These are phyloP conservation scores for Bipolaris bicolor DNA, from an alignment of 2,329 filamentous ascomycete species.

Conservation along the genomic window DNA sequence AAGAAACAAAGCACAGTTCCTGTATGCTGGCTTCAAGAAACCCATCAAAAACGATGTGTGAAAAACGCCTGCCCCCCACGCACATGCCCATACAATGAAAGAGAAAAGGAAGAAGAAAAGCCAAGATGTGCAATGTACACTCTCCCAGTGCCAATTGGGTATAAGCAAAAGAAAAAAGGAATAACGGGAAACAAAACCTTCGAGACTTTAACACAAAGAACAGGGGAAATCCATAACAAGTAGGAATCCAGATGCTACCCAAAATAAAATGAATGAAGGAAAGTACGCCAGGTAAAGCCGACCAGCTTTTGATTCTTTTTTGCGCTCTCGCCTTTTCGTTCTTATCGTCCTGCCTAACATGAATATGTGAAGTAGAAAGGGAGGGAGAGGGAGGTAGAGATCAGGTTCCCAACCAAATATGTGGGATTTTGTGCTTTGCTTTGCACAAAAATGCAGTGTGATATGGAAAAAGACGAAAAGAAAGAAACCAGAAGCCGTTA, in stretches of 20 bases:
- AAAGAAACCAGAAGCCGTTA: no score
- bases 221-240: neutral
- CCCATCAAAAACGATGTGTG: neutral
- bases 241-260: neutral
- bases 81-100: neutral
- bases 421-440: neutral
- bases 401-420: neutral
- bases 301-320: neutral
- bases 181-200: neutral
- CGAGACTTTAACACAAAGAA: neutral
- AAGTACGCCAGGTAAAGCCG: neutral
- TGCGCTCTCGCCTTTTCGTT: neutral
- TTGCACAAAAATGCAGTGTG: neutral
- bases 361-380: no score
- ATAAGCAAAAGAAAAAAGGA: conserved; percentile 24
- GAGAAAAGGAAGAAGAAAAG: conserved; percentile 1
- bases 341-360: neutral
- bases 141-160: conserved; percentile 33
- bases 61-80: conserved; percentile 8
- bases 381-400: neutral
- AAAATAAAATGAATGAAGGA: neutral
- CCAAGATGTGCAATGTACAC: conserved; percentile 28
- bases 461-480: no score
- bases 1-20: neutral
- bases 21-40: neutral